Conservation (phyloP, 129 eudicot genomes). For the Artemisia tridentata region DNA sequence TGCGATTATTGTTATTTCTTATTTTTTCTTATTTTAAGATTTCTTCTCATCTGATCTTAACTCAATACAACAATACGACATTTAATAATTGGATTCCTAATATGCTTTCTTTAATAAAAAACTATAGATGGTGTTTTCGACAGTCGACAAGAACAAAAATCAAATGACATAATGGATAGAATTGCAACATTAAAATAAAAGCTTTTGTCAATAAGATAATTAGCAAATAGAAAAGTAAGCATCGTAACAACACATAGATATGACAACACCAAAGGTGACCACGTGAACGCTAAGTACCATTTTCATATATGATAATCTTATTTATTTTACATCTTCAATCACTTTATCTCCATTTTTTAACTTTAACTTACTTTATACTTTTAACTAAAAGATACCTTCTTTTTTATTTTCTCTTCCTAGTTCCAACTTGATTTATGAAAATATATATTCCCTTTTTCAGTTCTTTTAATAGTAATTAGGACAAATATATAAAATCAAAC, state of each 20-base stretch:
- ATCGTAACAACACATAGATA: slow-evolving; percentile 18
- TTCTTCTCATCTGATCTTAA: too few relatives aligned
- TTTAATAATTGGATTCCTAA: too few relatives aligned
- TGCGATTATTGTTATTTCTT: too few relatives aligned
- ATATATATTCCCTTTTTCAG: not conserved
- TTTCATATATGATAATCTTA: slow-evolving; percentile 30
- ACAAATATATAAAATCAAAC: not conserved
- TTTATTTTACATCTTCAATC: slow-evolving; percentile 31
- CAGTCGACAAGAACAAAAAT: slow-evolving; percentile 25
- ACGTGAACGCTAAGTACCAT: slow-evolving; percentile 31
- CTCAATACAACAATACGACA: too few relatives aligned
- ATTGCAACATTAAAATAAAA: slow-evolving; percentile 15
- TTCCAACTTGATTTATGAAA: slow-evolving; percentile 1
- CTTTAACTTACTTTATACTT: slow-evolving; percentile 23
- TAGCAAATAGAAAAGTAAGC: not conserved
- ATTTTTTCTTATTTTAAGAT: too few relatives aligned
- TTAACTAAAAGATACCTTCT: slow-evolving; percentile 9
- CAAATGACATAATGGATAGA: slow-evolving; percentile 22
- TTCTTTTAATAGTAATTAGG: not conserved
- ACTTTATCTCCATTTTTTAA: slow-evolving; percentile 28
- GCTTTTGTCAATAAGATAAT: not conserved
- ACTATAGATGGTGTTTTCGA: slow-evolving; percentile 18
- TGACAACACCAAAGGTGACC: slow-evolving; percentile 38
- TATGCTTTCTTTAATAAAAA: not conserved
- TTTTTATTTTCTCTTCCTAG: slow-evolving; percentile 2